phyloP scores from a whole-genome alignment of 163 green algal genomes.

The Scenedesmus sp. region DNA sequence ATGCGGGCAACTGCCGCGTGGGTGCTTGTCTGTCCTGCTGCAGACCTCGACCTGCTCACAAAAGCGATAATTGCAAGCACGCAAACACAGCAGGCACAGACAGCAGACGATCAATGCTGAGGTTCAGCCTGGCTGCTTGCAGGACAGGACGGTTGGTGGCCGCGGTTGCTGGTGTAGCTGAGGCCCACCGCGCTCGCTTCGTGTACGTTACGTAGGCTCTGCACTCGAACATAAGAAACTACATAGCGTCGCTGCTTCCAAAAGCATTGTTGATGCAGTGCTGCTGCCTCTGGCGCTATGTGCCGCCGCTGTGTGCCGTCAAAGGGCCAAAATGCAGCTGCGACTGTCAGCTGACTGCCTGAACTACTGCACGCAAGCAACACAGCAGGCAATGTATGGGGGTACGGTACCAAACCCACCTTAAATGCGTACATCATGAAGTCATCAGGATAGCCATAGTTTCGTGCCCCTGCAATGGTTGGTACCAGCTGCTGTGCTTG shows the following conservation, averaged over 20 bases:
- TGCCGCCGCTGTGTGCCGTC: not conserved
- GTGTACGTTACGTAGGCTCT: no score
- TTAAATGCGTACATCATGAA: constrained; percentile 49
- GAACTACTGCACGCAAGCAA: not conserved
- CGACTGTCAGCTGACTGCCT: not conserved
- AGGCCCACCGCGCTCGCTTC: no score
- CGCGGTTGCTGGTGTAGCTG: not conserved
- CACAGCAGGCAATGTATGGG: not conserved
- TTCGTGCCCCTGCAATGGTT: constrained; percentile 1
- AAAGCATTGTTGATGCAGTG: not conserved
- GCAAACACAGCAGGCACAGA: not conserved
- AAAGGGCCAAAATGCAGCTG: not conserved
- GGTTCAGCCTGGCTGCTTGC: not conserved
- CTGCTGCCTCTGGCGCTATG: not conserved
- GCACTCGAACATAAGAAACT: not conserved
- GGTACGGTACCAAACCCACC: no score
- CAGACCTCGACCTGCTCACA: constrained; percentile 33
- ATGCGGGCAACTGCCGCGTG: constrained; percentile 46
- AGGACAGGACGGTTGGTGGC: not conserved
- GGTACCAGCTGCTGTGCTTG: not conserved
- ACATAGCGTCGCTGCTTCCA: not conserved
- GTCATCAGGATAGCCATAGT: constrained; percentile 42
- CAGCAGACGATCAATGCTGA: not conserved
- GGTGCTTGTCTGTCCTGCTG: constrained; percentile 38
- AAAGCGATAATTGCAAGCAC: not conserved